Percentiles rank a stretch among this genome's conserved stretches.
phyloP scores from a whole-genome alignment of 805 yeast genomes.

The Schizosaccharomyces cryophilus region DNA sequence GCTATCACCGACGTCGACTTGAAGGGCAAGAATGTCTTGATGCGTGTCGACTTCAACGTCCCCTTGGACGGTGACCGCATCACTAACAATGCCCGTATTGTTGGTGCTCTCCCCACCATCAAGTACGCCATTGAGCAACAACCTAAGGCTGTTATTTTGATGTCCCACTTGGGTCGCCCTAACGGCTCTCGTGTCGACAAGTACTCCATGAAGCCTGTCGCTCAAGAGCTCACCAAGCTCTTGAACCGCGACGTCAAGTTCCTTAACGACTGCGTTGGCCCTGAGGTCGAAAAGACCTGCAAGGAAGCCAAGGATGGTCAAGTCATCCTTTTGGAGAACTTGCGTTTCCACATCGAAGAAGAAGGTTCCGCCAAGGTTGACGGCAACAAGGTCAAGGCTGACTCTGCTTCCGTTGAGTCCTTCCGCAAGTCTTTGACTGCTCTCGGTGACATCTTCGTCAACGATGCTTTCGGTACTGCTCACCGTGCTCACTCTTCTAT shows the following conservation, averaged over 20 bases:
- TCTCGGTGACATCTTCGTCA: slow-evolving; percentile 84
- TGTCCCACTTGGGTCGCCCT: slow-evolving; percentile 98
- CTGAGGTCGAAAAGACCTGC: slow-evolving; percentile 62
- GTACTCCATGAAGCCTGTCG: slow-evolving; percentile 83
- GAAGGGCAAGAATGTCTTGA: slow-evolving; percentile 83
- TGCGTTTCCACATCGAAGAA: slow-evolving; percentile 88
- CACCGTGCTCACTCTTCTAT: slow-evolving; percentile 99
- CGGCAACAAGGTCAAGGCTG: slow-evolving; percentile 85
- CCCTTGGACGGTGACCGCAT: slow-evolving; percentile 76
- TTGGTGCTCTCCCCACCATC: slow-evolving; percentile 97
- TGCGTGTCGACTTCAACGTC: slow-evolving; percentile 53
- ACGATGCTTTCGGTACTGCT: slow-evolving; percentile 98
- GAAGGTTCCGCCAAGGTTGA: slow-evolving; percentile 74
- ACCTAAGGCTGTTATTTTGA: slow-evolving; percentile 77
- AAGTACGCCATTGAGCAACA: slow-evolving; percentile 68
- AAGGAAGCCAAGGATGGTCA: slow-evolving; percentile 33
- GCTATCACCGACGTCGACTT: slow-evolving; percentile 78
- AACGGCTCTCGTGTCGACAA: slow-evolving; percentile 73
- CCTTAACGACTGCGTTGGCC: slow-evolving; percentile 79
- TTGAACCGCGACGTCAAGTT: slow-evolving; percentile 54
- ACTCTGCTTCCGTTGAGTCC: slow-evolving; percentile 52
- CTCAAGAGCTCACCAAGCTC: slow-evolving; percentile 61
- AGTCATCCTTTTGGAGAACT: slow-evolving; percentile 80
- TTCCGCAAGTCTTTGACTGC: slow-evolving; percentile 80
- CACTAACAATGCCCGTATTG: slow-evolving; percentile 98